Conservation (phyloP, 2,329 filamentous ascomycete species). For the Diaporthe vaccinii region DNA sequence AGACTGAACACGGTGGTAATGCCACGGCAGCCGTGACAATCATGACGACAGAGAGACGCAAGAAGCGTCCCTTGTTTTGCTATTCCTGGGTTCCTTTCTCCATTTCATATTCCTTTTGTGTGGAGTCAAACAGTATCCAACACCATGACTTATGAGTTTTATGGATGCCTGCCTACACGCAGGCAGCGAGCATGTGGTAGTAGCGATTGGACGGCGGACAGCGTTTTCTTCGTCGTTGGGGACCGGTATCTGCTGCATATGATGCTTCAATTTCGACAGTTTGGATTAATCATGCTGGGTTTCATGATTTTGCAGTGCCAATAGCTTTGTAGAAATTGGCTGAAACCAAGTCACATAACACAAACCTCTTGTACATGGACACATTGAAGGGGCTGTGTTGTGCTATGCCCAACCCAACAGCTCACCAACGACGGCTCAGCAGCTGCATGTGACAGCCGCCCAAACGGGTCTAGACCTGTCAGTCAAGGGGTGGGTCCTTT, state of each 20-base stretch:
- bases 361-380: background rate
- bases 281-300: background rate
- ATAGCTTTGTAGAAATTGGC: background rate
- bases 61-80: background rate
- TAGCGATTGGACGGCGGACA: background rate
- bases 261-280: background rate
- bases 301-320: background rate
- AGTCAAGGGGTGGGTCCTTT: background rate
- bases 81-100: background rate
- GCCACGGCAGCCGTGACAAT: conserved; percentile 11
- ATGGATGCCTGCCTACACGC: background rate
- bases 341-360: background rate
- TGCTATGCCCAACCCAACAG: background rate
- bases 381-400: background rate
- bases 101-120: background rate
- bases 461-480: background rate
- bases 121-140: conserved; percentile 27
- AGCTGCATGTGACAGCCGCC: conserved; percentile 12
- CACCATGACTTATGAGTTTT: conserved; percentile 5
- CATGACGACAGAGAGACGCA: conserved; percentile 20
- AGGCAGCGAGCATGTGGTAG: background rate
- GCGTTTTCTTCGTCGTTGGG: background rate
- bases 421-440: too few species aligned
- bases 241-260: background rate
- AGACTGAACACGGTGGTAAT: conserved; percentile 18